These are phyloP conservation scores for Melocanna baccifera DNA, from an alignment of 176 grass and related monocot genomes.

Conservation along the genomic window DNA sequence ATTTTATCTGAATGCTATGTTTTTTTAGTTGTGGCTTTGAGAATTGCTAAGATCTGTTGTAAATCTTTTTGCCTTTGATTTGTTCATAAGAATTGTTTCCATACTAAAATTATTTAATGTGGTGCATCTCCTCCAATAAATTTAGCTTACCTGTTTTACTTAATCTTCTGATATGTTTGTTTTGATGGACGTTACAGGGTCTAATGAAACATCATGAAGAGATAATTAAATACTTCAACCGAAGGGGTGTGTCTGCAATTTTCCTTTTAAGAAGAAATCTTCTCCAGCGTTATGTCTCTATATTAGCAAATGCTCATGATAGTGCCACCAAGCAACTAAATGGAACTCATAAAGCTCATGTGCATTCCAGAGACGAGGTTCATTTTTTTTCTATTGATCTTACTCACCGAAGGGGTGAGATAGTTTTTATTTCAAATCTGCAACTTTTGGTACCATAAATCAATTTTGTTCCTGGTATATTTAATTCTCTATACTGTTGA, in stretches of 20 bases:
- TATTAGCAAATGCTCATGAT: constrained; percentile 83
- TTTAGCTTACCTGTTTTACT: not conserved
- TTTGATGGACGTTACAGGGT: constrained; percentile 51
- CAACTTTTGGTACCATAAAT: not conserved
- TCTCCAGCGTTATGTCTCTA: constrained; percentile 75
- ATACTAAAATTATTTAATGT: not conserved
- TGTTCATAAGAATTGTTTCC: not conserved
- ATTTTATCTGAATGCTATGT: not conserved
- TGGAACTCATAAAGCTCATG: constrained; percentile 84
- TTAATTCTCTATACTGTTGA: not conserved
- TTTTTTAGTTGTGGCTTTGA: not conserved
- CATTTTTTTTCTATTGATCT: constrained; percentile 23
- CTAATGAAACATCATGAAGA: constrained; percentile 70
- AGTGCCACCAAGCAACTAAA: constrained; percentile 71
- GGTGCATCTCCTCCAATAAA: not conserved
- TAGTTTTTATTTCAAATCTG: not conserved
- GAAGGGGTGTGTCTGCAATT: constrained; percentile 72
- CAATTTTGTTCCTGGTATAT: not conserved
- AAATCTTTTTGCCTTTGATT: not conserved
- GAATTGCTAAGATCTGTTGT: not conserved
- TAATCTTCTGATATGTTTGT: constrained; percentile 6
- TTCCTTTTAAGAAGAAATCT: constrained; percentile 92
- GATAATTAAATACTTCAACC: constrained; percentile 77
- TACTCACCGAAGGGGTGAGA: not conserved
- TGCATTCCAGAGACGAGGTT: constrained; percentile 66